These are phyloP conservation scores for Remersonia thermophila DNA, from an alignment of 2,329 filamentous ascomycete species.

Conservation along the genomic window DNA sequence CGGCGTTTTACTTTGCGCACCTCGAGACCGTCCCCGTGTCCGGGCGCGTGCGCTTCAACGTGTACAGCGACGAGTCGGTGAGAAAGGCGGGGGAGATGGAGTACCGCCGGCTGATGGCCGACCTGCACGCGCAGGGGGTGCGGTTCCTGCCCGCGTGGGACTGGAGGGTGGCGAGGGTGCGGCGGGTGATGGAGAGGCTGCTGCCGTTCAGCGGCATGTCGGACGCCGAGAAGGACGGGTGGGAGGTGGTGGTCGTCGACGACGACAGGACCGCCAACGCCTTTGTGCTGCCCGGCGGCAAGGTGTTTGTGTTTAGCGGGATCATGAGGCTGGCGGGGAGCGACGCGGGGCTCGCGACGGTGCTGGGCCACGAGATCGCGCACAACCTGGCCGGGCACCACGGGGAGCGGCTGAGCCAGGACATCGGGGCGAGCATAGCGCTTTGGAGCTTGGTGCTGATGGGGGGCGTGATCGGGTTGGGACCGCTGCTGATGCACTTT, in stretches of 20 bases:
- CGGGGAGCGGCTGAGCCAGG: constrained; percentile 48
- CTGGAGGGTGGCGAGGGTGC: constrained; percentile 38
- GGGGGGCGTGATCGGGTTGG: constrained; percentile 31
- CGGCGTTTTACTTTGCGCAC: constrained; percentile 53
- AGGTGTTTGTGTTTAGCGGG: constrained; percentile 68
- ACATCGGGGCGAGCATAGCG: constrained; percentile 40
- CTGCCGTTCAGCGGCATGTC: constrained; percentile 54
- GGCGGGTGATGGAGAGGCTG: constrained; percentile 51
- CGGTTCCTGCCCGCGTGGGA: constrained; percentile 49
- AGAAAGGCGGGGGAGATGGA: constrained; percentile 38
- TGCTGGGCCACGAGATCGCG: constrained; percentile 69
- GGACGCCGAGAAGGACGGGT: constrained; percentile 33
- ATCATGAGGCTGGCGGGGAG: constrained; percentile 54
- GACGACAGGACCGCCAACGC: constrained; percentile 49
- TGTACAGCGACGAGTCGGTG: constrained; percentile 44
- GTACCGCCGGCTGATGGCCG: constrained; percentile 44
- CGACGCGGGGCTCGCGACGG: constrained; percentile 60
- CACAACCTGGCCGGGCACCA: constrained; percentile 60
- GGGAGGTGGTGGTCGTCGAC: constrained; percentile 68
- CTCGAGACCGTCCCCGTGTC: constrained; percentile 62
- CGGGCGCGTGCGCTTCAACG: constrained; percentile 62
- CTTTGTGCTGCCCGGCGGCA: constrained; percentile 66
- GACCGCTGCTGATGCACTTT: constrained; percentile 28
- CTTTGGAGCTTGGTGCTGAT: constrained; percentile 38
- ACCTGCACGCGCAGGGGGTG: constrained; percentile 38